Conservation (phyloP, 805 yeast genomes). For the Groenewaldozyma salmanticensis region DNA sequence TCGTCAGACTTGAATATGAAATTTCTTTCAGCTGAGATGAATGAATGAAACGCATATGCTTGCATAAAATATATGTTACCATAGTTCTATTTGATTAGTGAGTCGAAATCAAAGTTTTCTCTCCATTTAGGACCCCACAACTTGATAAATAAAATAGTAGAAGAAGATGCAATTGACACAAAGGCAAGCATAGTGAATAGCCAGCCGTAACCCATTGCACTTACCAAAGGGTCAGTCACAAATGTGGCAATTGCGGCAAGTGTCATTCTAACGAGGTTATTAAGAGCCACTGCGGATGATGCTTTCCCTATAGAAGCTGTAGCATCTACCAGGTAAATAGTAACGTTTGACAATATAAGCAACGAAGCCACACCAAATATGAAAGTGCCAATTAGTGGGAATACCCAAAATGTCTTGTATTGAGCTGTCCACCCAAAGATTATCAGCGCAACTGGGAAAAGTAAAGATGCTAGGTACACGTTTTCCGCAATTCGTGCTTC, state of each 20-base stretch:
- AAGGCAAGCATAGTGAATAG: constrained; percentile 60
- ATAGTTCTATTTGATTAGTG: not conserved
- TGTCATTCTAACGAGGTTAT: constrained; percentile 62
- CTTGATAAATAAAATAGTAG: constrained; percentile 26
- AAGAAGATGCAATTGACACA: constrained; percentile 14
- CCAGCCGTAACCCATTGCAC: constrained; percentile 63
- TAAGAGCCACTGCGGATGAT: constrained; percentile 80
- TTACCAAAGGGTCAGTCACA: constrained; percentile 57
- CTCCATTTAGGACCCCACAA: constrained; percentile 32
- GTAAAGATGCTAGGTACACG: constrained; percentile 50
- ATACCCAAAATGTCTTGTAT: constrained; percentile 58
- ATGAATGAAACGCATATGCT: too few relatives aligned
- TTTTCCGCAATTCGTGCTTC: constrained; percentile 75
- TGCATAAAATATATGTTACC: too few relatives aligned
- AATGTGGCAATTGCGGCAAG: constrained; percentile 73
- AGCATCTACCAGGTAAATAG: constrained; percentile 73
- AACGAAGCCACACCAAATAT: constrained; percentile 74
- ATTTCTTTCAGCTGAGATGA: too few relatives aligned
- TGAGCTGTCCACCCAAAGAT: constrained; percentile 80
- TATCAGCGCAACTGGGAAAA: constrained; percentile 55
- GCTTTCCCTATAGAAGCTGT: constrained; percentile 64
- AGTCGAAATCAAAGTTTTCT: constrained; percentile 28
- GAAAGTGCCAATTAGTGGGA: constrained; percentile 75
- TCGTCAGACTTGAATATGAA: too few relatives aligned
- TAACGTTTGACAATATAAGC: constrained; percentile 73